Evolutionary conservation across 345 rosid genomes (phyloP), one percentile per base, ranked within the genome.

Genomic region (Gynandropsis gynandra): DNA sequence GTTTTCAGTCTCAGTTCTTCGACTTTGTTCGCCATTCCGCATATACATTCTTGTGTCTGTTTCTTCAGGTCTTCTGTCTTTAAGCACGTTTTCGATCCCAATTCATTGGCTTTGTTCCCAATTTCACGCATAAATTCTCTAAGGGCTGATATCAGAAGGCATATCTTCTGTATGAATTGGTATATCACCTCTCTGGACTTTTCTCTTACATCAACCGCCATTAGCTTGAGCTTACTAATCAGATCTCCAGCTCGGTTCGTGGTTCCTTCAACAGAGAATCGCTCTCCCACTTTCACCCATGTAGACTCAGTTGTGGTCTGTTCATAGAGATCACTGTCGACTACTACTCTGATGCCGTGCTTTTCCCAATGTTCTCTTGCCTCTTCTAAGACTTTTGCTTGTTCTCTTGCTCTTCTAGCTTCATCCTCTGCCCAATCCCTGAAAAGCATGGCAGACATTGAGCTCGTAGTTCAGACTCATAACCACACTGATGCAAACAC

Each of bases 401-500:
- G 85, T 48, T 77, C 89, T 48, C 71, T 79, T 29, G 87, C 95
- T 75, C 84, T 77, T 72, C 78, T 83, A 13, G 92, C 95, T 74
- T 87, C 98, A 38, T 87, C 89, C 71, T 84, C 83, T 5, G 98
- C 98, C 98, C 98, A 92, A 47, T 82, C 69, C 75, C 98, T 90
- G 64, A 20, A 68, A 54, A 46, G 1, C 3, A 42, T 2, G 0
- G 5, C 5, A 5, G 29, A 24, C 29, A 24, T 24, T 24, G 5
- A 5, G 29, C 29, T n/a, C 4, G 29, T 24, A 5, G 29, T 24
- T 24, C 29, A 24, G 29, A 5, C n/a, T n/a, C n/a, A n/a, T n/a
- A n/a, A n/a, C n/a, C n/a, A n/a, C n/a, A n/a, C n/a, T n/a, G n/a
- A n/a, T n/a, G n/a, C n/a, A n/a, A n/a, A n/a, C n/a, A n/a, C n/a